phyloP scores from a whole-genome alignment of 345 rosid species.

The rapeseed (Brassica napus) region DNA sequence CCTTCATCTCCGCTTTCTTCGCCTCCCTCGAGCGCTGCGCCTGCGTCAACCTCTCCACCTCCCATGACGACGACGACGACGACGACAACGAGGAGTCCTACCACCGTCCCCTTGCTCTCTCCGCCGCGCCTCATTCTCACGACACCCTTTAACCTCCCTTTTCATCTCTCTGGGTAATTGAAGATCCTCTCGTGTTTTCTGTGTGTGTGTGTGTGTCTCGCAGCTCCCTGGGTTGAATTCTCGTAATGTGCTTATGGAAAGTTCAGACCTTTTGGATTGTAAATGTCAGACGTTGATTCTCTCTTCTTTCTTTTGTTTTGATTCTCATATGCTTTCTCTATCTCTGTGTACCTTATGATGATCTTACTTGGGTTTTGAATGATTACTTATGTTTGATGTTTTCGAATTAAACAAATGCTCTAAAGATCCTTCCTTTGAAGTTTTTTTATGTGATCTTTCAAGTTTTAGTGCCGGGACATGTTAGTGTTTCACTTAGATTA shows the following conservation, averaged over 20 bases:
- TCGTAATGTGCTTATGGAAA: slow-evolving; percentile 6
- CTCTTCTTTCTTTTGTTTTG: not conserved
- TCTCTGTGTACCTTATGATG: not conserved
- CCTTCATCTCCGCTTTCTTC: slow-evolving; percentile 75
- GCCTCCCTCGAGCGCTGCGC: slow-evolving; percentile 77
- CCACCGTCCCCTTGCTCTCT: slow-evolving; percentile 52
- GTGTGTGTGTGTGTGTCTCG: not conserved
- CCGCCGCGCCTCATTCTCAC: slow-evolving; percentile 34
- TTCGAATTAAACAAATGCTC: too few species aligned
- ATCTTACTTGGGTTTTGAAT: slow-evolving; percentile 6
- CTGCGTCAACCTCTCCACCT: slow-evolving; percentile 73
- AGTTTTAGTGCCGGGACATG: not conserved
- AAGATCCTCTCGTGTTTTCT: not conserved
- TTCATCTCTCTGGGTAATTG: not conserved
- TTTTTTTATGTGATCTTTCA: not conserved
- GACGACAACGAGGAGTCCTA: slow-evolving; percentile 45
- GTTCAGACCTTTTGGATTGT: not conserved
- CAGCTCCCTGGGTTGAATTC: not conserved
- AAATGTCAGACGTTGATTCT: not conserved
- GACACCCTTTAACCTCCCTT: slow-evolving; percentile 15
- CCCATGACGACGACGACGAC: slow-evolving; percentile 65
- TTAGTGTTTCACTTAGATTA: not conserved
- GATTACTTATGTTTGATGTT: not conserved
- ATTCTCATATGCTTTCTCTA: not conserved
- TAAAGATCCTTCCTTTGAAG: not conserved